phyloP scores from a whole-genome alignment of 169 alveolate species.

The Plasmodium gallinaceum region DNA sequence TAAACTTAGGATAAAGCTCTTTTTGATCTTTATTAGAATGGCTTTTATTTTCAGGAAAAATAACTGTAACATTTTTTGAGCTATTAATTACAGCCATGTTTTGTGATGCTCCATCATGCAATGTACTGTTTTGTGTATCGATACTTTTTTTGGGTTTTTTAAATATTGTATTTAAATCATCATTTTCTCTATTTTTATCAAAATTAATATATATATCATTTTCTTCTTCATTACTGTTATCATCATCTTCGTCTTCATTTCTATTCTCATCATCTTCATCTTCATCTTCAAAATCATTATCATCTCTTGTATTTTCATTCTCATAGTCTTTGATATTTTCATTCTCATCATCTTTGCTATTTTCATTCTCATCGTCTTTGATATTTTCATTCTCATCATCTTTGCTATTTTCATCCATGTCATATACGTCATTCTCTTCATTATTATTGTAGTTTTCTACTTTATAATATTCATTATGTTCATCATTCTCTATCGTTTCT shows the following conservation, averaged over 20 bases:
- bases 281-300: neutral
- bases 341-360: neutral
- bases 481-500: neutral
- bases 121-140: conserved; percentile 25
- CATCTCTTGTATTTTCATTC: neutral
- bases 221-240: neutral
- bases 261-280: neutral
- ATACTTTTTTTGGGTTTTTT: conserved; percentile 16
- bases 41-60: conserved; percentile 8
- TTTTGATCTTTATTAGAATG: neutral
- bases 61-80: conserved; percentile 51
- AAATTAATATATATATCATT: neutral
- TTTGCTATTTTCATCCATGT: neutral
- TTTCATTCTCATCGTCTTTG: neutral
- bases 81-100: conserved; percentile 28
- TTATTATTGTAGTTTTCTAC: neutral
- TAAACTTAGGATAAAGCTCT: conserved; percentile 17
- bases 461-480: neutral
- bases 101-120: conserved; percentile 40
- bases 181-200: neutral
- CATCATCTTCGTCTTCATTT: neutral
- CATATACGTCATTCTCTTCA: neutral
- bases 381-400: neutral
- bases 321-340: neutral
- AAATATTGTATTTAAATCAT: neutral